Evolutionary conservation across 441 rosid species (phyloP).

Genomic region (Jatropha multifida): DNA sequence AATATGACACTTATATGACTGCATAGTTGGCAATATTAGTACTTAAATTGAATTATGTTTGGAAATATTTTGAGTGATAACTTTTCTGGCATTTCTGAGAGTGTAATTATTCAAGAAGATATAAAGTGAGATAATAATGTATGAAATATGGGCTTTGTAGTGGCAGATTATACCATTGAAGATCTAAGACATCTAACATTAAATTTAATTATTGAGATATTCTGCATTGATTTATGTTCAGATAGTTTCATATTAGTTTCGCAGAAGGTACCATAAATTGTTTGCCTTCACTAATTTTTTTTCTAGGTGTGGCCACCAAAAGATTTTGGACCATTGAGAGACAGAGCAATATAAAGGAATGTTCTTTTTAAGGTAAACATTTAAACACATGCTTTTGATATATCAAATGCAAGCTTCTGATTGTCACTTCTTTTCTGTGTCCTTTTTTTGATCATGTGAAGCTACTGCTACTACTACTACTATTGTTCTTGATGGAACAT

Average conservation of each 20-base stretch:
- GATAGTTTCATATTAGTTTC: not conserved
- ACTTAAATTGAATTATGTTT: not conserved
- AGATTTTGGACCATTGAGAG: conserved; percentile 51
- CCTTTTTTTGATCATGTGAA: not conserved
- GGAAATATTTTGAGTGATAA: not conserved
- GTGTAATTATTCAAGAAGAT: not conserved
- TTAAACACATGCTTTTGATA: not conserved
- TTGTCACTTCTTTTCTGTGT: not conserved
- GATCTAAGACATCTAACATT: not conserved
- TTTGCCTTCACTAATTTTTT: not conserved
- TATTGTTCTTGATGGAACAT: not conserved
- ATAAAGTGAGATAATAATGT: not conserved
- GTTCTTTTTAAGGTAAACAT: not conserved
- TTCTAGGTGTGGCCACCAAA: conserved; percentile 59
- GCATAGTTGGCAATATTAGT: not conserved
- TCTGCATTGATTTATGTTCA: not conserved
- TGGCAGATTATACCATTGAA: not conserved
- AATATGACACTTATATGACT: not conserved
- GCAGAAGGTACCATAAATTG: not conserved
- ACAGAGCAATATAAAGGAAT: conserved; percentile 16
- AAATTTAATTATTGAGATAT: not conserved
- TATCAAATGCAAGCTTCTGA: not conserved
- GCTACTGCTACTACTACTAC: not conserved
- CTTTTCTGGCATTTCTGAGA: not conserved
- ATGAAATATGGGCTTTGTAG: not conserved